Conservation (phyloP, 2,329 filamentous ascomycete species). For the Neobulgaria alba region DNA sequence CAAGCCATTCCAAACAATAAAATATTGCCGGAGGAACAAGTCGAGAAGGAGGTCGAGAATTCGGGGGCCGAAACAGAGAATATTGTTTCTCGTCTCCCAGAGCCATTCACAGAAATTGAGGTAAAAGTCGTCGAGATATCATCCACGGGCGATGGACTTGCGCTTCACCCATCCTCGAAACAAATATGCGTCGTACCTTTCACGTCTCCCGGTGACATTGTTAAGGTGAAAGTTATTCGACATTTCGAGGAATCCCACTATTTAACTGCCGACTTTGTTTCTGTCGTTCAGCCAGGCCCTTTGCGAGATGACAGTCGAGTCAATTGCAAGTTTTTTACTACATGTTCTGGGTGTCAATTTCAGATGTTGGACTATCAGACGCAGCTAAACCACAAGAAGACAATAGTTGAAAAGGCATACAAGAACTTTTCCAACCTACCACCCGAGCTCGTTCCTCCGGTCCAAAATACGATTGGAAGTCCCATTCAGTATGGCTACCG, state of each 20-base stretch:
- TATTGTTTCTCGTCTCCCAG: conserved; percentile 41
- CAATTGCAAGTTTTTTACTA: conserved; percentile 76
- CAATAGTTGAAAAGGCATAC: conserved; percentile 85
- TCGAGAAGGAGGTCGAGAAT: conserved; percentile 12
- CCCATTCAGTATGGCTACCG: conserved; percentile 89
- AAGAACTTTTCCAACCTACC: conserved; percentile 80
- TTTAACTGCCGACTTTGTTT: conserved; percentile 73
- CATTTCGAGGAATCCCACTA: conserved; percentile 62
- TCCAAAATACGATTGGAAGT: conserved; percentile 80
- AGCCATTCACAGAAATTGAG: conserved; percentile 66
- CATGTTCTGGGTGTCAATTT: conserved; percentile 89
- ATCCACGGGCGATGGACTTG: conserved; percentile 87
- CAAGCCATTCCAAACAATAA: conserved; percentile 26
- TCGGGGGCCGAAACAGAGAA: conserved; percentile 10
- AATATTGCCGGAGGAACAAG: conserved; percentile 16
- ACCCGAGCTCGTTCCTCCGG: conserved; percentile 62
- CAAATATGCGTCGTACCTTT: conserved; percentile 84
- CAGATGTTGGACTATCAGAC: conserved; percentile 90
- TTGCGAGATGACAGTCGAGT: conserved; percentile 70
- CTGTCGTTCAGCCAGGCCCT: conserved; percentile 63
- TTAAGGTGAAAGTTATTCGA: conserved; percentile 69
- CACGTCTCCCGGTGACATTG: conserved; percentile 73
- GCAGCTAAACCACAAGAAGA: conserved; percentile 76
- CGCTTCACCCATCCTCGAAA: conserved; percentile 52
- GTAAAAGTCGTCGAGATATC: conserved; percentile 76